These are phyloP conservation scores for Candida awuae DNA, from an alignment of 805 yeast species.

Conservation along the genomic window DNA sequence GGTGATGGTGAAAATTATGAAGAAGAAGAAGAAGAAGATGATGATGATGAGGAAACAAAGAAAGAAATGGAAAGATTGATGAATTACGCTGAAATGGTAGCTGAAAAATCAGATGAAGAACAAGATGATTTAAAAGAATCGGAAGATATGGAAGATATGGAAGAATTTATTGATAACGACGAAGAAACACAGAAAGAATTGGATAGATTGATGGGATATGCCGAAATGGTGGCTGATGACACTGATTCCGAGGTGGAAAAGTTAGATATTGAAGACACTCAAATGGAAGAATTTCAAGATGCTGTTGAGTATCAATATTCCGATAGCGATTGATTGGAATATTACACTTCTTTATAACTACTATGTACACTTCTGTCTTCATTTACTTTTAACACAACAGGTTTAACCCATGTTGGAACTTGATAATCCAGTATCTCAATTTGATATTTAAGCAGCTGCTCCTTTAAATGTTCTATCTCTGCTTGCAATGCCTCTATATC, in stretches of 20 bases:
- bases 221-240: neutral
- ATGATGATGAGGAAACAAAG: slow-evolving; percentile 3
- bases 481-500: slow-evolving; percentile 64
- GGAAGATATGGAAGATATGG: slow-evolving; percentile 1
- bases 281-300: neutral
- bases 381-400: slow-evolving; percentile 36
- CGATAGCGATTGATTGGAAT: neutral
- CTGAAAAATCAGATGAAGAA: too few relatives aligned
- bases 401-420: slow-evolving; percentile 36
- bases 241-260: neutral
- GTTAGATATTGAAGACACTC: neutral
- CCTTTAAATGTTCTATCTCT: slow-evolving; percentile 53
- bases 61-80: too few relatives aligned
- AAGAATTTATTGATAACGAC: slow-evolving; percentile 3
- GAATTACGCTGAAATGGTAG: too few relatives aligned
- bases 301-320: neutral
- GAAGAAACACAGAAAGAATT: slow-evolving; percentile 3
- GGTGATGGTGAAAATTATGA: slow-evolving; percentile 3
- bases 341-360: neutral
- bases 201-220: neutral
- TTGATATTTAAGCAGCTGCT: slow-evolving; percentile 34
- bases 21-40: neutral
- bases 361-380: slow-evolving; percentile 14
- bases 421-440: slow-evolving; percentile 38
- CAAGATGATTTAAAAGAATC: slow-evolving; percentile 1